Evolutionary conservation across 1,284 basidiomycete species (phyloP).

Genomic region (Schizopora paradoxa): DNA sequence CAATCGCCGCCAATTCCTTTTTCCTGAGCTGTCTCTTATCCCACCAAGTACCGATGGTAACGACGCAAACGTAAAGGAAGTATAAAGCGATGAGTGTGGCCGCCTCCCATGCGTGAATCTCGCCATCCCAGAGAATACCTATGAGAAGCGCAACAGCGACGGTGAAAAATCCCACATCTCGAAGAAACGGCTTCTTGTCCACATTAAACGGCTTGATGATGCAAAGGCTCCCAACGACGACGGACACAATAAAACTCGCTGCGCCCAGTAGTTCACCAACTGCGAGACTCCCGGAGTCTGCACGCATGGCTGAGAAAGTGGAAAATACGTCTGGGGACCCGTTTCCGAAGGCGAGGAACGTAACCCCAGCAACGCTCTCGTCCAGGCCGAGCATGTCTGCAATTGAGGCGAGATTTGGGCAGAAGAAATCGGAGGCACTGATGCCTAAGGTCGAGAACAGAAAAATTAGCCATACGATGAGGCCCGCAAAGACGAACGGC

Average conservation of each 20-base stretch:
- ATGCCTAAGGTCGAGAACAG: slow-evolving; percentile 89
- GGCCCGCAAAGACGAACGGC: slow-evolving; percentile 53
- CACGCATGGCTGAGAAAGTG: slow-evolving; percentile 89
- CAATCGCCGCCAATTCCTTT: slow-evolving; percentile 43
- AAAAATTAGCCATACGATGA: slow-evolving; percentile 75
- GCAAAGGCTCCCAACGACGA: slow-evolving; percentile 94
- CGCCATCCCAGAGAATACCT: slow-evolving; percentile 74
- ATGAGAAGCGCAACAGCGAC: slow-evolving; percentile 72
- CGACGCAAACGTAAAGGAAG: slow-evolving; percentile 69
- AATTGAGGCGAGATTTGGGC: slow-evolving; percentile 86
- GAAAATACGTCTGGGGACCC: slow-evolving; percentile 92
- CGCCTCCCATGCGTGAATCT: slow-evolving; percentile 73
- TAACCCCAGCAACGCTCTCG: slow-evolving; percentile 89
- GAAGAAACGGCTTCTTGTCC: slow-evolving; percentile 73
- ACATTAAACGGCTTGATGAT: slow-evolving; percentile 93
- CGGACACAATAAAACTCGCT: slow-evolving; percentile 92
- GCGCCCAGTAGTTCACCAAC: slow-evolving; percentile 95
- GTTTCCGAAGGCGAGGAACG: slow-evolving; percentile 91
- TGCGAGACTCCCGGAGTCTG: slow-evolving; percentile 82
- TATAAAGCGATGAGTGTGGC: slow-evolving; percentile 73
- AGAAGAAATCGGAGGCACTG: slow-evolving; percentile 92
- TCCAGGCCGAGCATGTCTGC: slow-evolving; percentile 77
- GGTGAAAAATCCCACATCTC: slow-evolving; percentile 93
- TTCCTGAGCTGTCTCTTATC: slow-evolving; percentile 45
- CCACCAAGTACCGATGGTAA: slow-evolving; percentile 80